Percentiles rank a stretch among this genome's conserved stretches.
These are phyloP conservation scores for Skeletonema tropicum DNA, from an alignment of 108 stramenopile genomes.

Conservation along the genomic window DNA sequence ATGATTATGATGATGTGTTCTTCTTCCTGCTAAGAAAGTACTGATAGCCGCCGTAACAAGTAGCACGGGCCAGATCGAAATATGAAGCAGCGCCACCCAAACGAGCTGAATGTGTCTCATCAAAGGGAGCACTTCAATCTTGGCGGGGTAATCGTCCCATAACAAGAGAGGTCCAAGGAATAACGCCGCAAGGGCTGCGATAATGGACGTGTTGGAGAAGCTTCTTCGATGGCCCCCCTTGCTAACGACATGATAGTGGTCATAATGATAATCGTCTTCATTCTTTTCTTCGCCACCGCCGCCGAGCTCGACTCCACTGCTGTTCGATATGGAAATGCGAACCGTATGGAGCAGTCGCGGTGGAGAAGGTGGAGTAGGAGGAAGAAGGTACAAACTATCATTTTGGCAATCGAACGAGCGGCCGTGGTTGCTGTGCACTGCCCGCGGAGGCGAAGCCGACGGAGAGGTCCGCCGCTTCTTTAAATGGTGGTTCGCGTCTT, in stretches of 20 bases:
- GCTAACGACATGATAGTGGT: neutral
- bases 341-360: too few relatives aligned
- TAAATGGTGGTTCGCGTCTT: neutral
- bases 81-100: neutral
- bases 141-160: neutral
- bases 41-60: neutral
- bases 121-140: neutral
- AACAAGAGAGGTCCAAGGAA: neutral
- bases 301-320: neutral
- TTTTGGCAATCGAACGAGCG: too few relatives aligned
- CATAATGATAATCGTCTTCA: neutral
- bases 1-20: neutral
- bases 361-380: too few relatives aligned
- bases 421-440: neutral
- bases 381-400: too few relatives aligned
- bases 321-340: neutral
- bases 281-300: neutral
- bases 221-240: too few relatives aligned
- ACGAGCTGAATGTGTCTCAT: neutral
- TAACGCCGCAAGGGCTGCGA: neutral
- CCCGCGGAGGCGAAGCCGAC: neutral
- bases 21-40: neutral
- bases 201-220: neutral
- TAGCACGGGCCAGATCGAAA: slow-evolving; percentile 1
- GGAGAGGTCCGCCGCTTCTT: neutral